These are phyloP conservation scores for Haplosporangium gracile DNA, from an alignment of 192 early-diverging fungal genomes.

Conservation along the genomic window DNA sequence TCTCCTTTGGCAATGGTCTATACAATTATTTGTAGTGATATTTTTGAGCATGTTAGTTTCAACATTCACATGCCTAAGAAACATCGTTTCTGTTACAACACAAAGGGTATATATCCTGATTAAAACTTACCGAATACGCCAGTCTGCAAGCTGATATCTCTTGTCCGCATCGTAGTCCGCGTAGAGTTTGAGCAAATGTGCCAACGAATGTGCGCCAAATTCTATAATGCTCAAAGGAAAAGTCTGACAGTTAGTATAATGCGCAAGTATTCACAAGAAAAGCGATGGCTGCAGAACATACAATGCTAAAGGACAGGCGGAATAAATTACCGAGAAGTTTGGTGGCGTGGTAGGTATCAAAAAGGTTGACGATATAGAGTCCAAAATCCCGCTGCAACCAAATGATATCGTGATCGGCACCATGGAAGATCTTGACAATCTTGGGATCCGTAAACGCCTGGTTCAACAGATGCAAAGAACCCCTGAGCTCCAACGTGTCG, in stretches of 20 bases:
- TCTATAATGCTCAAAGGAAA: slow-evolving; percentile 46
- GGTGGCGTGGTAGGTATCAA: slow-evolving; percentile 97
- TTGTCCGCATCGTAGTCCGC: slow-evolving; percentile 90
- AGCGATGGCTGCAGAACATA: not conserved
- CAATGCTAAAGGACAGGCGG: not conserved
- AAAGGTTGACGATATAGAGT: slow-evolving; percentile 94
- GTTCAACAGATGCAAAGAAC: slow-evolving; percentile 83
- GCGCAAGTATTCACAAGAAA: not conserved
- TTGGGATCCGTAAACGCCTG: slow-evolving; percentile 87
- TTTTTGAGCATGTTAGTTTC: not conserved
- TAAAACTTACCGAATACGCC: slow-evolving; percentile 86
- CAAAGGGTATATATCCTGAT: not conserved
- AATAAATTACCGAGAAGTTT: slow-evolving; percentile 71
- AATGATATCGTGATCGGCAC: slow-evolving; percentile 94
- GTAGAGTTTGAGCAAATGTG: slow-evolving; percentile 84
- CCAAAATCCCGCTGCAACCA: slow-evolving; percentile 99
- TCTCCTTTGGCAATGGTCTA: slow-evolving; percentile 92
- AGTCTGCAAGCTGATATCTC: slow-evolving; percentile 95
- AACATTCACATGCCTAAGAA: not conserved
- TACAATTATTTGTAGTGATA: not conserved
- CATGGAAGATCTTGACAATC: slow-evolving; percentile 93
- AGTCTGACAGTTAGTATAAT: not conserved
- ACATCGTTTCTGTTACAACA: no score
- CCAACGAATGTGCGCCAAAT: slow-evolving; percentile 83
- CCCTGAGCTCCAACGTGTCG: slow-evolving; percentile 87